phyloP scores from a whole-genome alignment of 805 yeast species.

The Candida peoriensis region DNA sequence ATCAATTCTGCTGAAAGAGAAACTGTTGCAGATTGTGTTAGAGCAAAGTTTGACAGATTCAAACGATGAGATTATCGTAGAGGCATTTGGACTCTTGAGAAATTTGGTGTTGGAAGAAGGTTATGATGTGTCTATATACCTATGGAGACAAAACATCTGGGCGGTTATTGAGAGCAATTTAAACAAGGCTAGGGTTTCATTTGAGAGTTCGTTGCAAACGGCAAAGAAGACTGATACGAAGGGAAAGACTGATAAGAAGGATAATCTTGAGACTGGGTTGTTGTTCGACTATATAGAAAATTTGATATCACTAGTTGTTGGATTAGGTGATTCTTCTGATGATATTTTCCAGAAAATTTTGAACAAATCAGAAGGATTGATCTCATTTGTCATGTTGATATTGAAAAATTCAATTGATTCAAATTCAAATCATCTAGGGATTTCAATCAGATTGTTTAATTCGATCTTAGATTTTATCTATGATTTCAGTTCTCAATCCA shows the following conservation, averaged over 20 bases:
- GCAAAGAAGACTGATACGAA: conserved; percentile 19
- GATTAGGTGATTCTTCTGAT: conserved; percentile 59
- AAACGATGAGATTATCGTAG: conserved; percentile 72
- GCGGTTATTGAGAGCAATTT: conserved; percentile 48
- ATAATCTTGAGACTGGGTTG: conserved; percentile 40
- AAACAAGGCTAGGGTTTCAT: conserved; percentile 43
- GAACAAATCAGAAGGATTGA: conserved; percentile 19
- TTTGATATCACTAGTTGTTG: conserved; percentile 60
- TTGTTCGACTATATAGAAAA: conserved; percentile 70
- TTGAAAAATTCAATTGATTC: conserved; percentile 26
- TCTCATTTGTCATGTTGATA: conserved; percentile 25
- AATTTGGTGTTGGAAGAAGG: conserved; percentile 85
- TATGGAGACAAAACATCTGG: conserved; percentile 82
- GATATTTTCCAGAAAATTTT: conserved; percentile 46
- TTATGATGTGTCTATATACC: conserved; percentile 65
- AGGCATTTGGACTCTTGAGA: conserved; percentile 75
- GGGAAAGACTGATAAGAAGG: too few relatives aligned
- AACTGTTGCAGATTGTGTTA: conserved; percentile 56
- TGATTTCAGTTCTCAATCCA: conserved; percentile 56
- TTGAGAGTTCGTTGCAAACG: conserved; percentile 33
- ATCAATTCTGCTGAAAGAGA: conserved; percentile 61
- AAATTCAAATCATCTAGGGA: conserved; percentile 20
- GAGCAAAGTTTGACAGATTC: conserved; percentile 62
- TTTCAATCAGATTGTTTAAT: conserved; percentile 43
- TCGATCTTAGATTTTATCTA: conserved; percentile 52